Base-by-base conservation (phyloP, 768 basidiomycete genomes). In the Tylopilus sp. region DNA sequence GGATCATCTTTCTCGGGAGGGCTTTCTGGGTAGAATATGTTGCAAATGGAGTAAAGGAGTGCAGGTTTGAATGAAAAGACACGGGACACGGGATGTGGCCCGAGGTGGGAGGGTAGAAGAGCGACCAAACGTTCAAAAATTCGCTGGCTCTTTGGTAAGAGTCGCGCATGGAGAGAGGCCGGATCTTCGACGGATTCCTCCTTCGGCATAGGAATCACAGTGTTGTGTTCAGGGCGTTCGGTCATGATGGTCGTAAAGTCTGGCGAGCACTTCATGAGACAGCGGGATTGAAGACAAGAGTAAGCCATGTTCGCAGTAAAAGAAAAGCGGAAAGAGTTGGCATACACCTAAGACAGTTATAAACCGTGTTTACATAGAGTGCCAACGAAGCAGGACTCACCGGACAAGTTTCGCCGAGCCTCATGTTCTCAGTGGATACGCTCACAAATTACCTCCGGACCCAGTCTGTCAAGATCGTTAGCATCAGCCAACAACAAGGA, bases 21-120 rank as follows among this genome's bases (percentile, higher is more conserved):
- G 26, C 20, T 18, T 20, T 22, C 23, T 1, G 31, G 42, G 15
- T 48, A 60, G 35, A 66, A 44, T 33, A 12, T 31, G 3, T 53
- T 45, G 35, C 65, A 65, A n/a, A 67, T 59, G 18, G 65, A 52
- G 36, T 60, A 59, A 40, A 67, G 60, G 26, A 67, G 38, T 13
- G 48, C 25, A 12, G 65, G 53, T 18, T 55, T 40, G 33, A 66
- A 52, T 4, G 31, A 21, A 8, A 50, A 26, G 10, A 11, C 1
- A 10, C n/a, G 30, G 7, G 55, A 38, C 3, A 40, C 43, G 5
- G 40, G 20, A 28, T 46, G 48, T 3, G 51, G 35, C 4, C 44
- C 26, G 40, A 63, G 51, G 44, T 53, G 25, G 30, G 50, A 40
- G 13, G 52, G 45, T 10, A 67, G 38, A 9, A 67, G 15, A 8